Conservation (phyloP, 345 rosid genomes). For the Camelina sativa region DNA sequence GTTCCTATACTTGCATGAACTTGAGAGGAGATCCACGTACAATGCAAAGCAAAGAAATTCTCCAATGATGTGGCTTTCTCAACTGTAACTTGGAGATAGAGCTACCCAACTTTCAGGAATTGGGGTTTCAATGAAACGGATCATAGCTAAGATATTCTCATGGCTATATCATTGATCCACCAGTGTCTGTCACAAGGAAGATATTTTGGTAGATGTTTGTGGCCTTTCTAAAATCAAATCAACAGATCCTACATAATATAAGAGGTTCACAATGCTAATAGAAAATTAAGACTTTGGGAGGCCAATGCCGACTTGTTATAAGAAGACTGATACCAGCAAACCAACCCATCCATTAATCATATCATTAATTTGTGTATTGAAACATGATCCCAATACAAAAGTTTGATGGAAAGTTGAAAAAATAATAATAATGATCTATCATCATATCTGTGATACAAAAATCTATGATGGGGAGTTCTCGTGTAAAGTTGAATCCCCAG, state of each 20-base stretch:
- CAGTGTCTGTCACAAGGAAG: background rate
- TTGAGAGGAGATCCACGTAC: background rate
- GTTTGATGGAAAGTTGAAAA: background rate
- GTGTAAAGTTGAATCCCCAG: conserved; percentile 29
- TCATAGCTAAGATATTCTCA: background rate
- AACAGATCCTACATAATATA: background rate
- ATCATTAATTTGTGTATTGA: conserved; percentile 9
- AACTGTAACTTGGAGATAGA: background rate
- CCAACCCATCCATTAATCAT: conserved; percentile 29
- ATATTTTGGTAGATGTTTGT: background rate
- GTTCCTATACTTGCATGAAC: background rate
- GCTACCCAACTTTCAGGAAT: background rate
- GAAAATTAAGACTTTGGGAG: background rate
- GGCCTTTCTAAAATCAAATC: background rate
- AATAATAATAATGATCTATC: conserved; percentile 13
- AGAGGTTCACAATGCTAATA: background rate
- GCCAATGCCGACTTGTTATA: background rate
- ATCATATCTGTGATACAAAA: conserved; percentile 16
- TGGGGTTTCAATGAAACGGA: background rate
- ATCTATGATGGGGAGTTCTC: conserved; percentile 17
- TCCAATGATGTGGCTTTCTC: background rate
- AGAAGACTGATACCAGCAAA: conserved; percentile 5
- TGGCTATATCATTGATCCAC: background rate
- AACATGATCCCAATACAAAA: conserved; percentile 14
- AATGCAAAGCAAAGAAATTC: background rate